These are phyloP conservation scores for Magnusiomyces ingens DNA, from an alignment of 1,139 yeast genomes.

Conservation along the genomic window DNA sequence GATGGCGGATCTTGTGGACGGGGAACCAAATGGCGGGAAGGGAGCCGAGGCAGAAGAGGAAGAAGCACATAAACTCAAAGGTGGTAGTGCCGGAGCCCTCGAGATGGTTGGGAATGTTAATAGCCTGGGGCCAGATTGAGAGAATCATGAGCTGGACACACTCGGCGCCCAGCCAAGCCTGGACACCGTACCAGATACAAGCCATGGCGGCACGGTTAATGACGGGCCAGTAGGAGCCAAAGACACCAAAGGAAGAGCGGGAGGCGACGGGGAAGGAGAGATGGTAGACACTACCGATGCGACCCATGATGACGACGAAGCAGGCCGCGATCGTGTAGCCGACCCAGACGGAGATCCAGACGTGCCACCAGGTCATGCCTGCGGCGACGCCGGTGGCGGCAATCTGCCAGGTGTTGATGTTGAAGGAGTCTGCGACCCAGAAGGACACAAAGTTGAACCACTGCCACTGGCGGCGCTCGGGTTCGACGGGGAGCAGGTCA, in stretches of 20 bases:
- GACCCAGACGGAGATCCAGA: slow-evolving; percentile 77
- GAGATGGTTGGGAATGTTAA: slow-evolving; percentile 40
- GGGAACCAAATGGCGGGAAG: slow-evolving; percentile 75
- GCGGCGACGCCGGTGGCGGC: slow-evolving; percentile 73
- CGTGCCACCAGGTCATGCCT: slow-evolving; percentile 84
- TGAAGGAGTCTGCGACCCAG: slow-evolving; percentile 85
- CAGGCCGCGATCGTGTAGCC: slow-evolving; percentile 32
- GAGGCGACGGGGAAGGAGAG: slow-evolving; percentile 36
- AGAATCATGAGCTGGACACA: slow-evolving; percentile 55
- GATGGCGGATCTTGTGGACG: slow-evolving; percentile 73
- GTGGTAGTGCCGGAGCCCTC: slow-evolving; percentile 51
- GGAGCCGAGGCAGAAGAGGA: slow-evolving; percentile 69
- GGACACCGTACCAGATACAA: slow-evolving; percentile 79
- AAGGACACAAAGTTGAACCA: slow-evolving; percentile 75
- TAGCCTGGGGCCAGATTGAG: slow-evolving; percentile 40
- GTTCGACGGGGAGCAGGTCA: slow-evolving; percentile 73
- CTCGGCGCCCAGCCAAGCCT: slow-evolving; percentile 75
- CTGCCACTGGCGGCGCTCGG: slow-evolving; percentile 58
- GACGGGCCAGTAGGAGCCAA: slow-evolving; percentile 36
- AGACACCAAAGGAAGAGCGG: slow-evolving; percentile 35
- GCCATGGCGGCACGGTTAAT: slow-evolving; percentile 57
- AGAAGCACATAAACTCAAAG: slow-evolving; percentile 63
- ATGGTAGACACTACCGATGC: slow-evolving; percentile 36
- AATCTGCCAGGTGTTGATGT: slow-evolving; percentile 85
- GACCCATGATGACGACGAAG: slow-evolving; percentile 31